These are phyloP conservation scores for Rosa chinensis DNA, from an alignment of 306 rosid species.

Conservation along the genomic window DNA sequence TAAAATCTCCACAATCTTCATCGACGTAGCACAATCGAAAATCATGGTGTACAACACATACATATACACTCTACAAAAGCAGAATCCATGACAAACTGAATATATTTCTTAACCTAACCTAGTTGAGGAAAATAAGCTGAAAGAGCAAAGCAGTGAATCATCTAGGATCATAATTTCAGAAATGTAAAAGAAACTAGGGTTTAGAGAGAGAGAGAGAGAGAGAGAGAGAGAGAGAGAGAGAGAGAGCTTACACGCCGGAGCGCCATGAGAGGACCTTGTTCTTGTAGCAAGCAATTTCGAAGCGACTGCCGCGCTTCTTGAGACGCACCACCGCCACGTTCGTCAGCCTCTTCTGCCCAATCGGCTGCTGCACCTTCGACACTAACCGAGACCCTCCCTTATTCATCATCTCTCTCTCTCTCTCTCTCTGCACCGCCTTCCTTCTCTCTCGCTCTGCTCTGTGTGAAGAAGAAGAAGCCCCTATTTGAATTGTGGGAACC, in stretches of 20 bases:
- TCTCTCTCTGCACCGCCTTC: no score
- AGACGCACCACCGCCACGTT: constrained; percentile 96
- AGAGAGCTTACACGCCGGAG: constrained; percentile 68
- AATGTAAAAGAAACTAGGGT: background rate
- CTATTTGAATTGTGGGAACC: background rate
- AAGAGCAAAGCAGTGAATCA: background rate
- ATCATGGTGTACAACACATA: background rate
- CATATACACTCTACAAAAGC: background rate
- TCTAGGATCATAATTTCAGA: background rate
- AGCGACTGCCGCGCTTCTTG: constrained; percentile 75
- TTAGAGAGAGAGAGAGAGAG: background rate
- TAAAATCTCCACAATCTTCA: background rate
- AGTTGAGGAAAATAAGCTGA: background rate
- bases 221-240: background rate
- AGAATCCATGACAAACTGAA: background rate
- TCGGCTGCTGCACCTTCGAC: constrained; percentile 79
- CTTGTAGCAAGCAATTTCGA: constrained; percentile 90
- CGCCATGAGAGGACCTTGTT: constrained; percentile 99
- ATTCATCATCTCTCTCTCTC: constrained; percentile 27
- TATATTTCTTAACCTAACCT: background rate
- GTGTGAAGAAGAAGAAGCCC: background rate
- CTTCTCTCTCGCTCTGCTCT: background rate
- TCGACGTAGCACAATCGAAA: background rate
- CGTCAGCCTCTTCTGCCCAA: constrained; percentile 94
- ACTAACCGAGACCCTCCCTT: no score